phyloP scores from a whole-genome alignment of 2,329 filamentous ascomycete species.

The Botrytis sinoallii region DNA sequence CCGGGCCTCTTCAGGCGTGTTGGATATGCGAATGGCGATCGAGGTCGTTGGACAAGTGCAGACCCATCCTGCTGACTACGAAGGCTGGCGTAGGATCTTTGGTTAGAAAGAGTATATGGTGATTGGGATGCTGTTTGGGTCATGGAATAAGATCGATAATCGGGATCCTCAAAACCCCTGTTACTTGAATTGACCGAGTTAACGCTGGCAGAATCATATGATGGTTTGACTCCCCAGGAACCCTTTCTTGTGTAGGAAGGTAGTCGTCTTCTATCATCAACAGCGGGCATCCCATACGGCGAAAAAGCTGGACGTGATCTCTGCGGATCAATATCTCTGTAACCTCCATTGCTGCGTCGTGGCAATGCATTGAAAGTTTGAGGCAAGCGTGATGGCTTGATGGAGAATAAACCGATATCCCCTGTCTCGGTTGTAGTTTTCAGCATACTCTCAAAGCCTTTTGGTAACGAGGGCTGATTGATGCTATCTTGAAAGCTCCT shows the following conservation, averaged over 20 bases:
- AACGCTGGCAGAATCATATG: conserved; percentile 52
- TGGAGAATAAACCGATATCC: conserved; percentile 61
- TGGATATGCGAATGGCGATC: conserved; percentile 58
- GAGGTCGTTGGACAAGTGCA: conserved; percentile 47
- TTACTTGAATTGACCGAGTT: conserved; percentile 40
- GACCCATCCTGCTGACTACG: conserved; percentile 46
- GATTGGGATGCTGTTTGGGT: conserved; percentile 44
- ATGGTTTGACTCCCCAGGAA: conserved; percentile 54
- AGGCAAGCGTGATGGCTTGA: conserved; percentile 42
- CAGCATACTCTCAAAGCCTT: conserved; percentile 61
- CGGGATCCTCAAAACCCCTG: conserved; percentile 44
- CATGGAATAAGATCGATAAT: conserved; percentile 53
- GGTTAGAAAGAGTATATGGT: conserved; percentile 43
- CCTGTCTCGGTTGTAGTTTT: conserved; percentile 64
- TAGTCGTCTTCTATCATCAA: conserved; percentile 46
- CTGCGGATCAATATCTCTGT: conserved; percentile 25
- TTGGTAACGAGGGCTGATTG: conserved; percentile 47
- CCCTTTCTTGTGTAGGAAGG: conserved; percentile 48
- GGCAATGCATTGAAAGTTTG: conserved; percentile 27
- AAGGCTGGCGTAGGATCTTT: conserved; percentile 48
- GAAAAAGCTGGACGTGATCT: conserved; percentile 27
- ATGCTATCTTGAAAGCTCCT: conserved; percentile 41
- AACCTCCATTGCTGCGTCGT: conserved; percentile 24
- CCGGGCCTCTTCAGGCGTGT: conserved; percentile 55
- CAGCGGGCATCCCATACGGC: conserved; percentile 32